Base-by-base conservation (phyloP, 2,329 filamentous ascomycete genomes). In the Fonsecaea erecta region DNA sequence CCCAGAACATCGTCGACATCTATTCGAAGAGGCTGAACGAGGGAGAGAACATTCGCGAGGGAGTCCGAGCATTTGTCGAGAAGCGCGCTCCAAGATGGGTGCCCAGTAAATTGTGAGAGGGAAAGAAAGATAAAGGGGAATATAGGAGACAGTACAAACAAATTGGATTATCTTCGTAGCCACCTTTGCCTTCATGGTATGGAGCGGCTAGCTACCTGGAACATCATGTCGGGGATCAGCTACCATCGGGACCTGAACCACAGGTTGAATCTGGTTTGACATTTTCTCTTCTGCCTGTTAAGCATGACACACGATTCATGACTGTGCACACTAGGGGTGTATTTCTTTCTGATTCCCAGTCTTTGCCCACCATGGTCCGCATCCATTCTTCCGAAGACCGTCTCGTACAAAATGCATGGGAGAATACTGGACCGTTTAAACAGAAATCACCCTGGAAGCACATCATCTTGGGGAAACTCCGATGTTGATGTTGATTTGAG, bases 11-110 rank as follows among this genome's bases (percentile, higher is more conserved):
- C 68, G 87, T 90, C 70, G 93, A 94, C 75, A 30, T 68, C 16
- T 66, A 61, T 34, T 57, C 60, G n/a, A 66, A 43, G 51, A 63
- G 66, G 28, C 52, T 68, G 30, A 87, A 92, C 28, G 60, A 68
- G 52, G 68, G 69, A 32, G 88, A 90, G 70, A 94, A 94, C 76
- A 87, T 92, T 77, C 85, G 83, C 62, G 90, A 93, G 77, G 91
- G 91, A 0, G 81, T 93, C 21, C 80, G 75, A 77, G 90, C 90
- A 66, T 94, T 94, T 80, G 88, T 90, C 18, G 90, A 93, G 82
- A 92, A 88, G 82, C 82, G 89, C 73, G 84, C 85, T 77, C 86
- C 90, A 1, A 80, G 80, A 40, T 93, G 90, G 90, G 84, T 81
- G 72, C 80, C 75, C 61, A 79, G 76, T 67, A 79, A 79, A 69